Conservation (phyloP, 331 rosid genomes). For the Cydonia oblonga region DNA sequence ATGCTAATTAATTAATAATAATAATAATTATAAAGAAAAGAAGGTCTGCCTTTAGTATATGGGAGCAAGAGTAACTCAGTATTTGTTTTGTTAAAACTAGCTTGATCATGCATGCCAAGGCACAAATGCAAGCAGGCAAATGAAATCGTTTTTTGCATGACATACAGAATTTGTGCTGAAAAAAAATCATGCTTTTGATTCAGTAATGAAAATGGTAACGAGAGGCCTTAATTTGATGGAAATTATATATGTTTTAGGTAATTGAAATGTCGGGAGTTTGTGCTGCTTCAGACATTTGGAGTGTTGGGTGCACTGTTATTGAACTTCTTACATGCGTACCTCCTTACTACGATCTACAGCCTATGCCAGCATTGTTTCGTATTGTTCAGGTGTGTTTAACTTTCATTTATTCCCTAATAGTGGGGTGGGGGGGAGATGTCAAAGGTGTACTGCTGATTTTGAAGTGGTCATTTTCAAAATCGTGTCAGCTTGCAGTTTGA, state of each 20-base stretch:
- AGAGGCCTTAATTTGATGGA: conserved; percentile 13
- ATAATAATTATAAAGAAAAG: background rate
- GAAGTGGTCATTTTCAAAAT: conserved; percentile 7
- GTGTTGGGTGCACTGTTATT: conserved; percentile 98
- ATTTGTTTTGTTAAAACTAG: background rate
- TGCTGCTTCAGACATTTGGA: conserved; percentile 99
- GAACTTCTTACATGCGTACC: conserved; percentile 98
- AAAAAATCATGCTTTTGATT: background rate
- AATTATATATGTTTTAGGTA: conserved; percentile 50
- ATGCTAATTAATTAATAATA: no score
- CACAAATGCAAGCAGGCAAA: background rate
- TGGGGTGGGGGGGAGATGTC: conserved; percentile 31
- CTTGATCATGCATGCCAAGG: background rate
- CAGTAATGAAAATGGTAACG: background rate
- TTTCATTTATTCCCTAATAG: background rate
- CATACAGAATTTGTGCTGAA: background rate
- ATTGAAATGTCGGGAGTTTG: conserved; percentile 99
- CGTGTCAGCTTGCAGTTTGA: conserved; percentile 2
- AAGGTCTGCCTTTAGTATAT: no score
- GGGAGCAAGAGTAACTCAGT: background rate
- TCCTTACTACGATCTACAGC: conserved; percentile 96
- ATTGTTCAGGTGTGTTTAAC: conserved; percentile 74
- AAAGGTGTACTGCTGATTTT: conserved; percentile 3
- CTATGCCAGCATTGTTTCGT: conserved; percentile 98
- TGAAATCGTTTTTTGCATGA: conserved; percentile 1